Base-by-base conservation (phyloP, 2,329 filamentous ascomycete species). In the Davidsoniella virescens region DNA sequence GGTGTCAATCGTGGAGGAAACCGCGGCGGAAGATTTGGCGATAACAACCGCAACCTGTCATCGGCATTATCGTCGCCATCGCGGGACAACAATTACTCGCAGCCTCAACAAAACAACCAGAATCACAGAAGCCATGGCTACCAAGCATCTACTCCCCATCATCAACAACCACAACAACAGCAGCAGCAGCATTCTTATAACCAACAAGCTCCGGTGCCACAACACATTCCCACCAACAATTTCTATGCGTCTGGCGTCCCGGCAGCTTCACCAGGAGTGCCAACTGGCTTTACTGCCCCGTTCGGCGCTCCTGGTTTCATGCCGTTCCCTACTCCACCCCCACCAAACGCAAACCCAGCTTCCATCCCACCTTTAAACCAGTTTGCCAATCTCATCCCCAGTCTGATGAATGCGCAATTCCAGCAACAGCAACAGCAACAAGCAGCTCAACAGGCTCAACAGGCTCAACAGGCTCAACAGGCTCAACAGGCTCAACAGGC, bases 1-100 rank as follows among this genome's bases (percentile, higher is more conserved):
- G 63, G 67, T 20, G 65, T 65, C 6, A 61, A 65, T 40, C 60
- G 49, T 54, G 44, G 49, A n/a, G 40, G 29, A 37, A 23, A 37
- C 23, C 18, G 29, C 39, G 17, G 44, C 25, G 16, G 50, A 10
- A 39, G 7, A 10, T 40, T 36, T 44, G 44, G 65, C 17, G 66
- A 69, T 45, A 64, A 61, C 16, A 56, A 57, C 46, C 54, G 52
- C 20, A 56, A 57, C 10, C 20, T 14, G 12, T 42, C 33, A 17
- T 45, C 29, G 29, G 8, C 29, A 33, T 33, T 33, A 33, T 33
- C 29, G 3, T 33, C 29, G 12, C 29, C 29, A 33, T 33, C 39
- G 10, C 36, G 43, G 33, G 44, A 47, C 12, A n/a, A 25, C 6
- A 23, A 44, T 9, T 29, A 38, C 25, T 17, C 42, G 7, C 47